These are phyloP conservation scores for Beauveria rudraprayagi DNA, from an alignment of 2,329 filamentous ascomycete genomes.

Conservation along the genomic window DNA sequence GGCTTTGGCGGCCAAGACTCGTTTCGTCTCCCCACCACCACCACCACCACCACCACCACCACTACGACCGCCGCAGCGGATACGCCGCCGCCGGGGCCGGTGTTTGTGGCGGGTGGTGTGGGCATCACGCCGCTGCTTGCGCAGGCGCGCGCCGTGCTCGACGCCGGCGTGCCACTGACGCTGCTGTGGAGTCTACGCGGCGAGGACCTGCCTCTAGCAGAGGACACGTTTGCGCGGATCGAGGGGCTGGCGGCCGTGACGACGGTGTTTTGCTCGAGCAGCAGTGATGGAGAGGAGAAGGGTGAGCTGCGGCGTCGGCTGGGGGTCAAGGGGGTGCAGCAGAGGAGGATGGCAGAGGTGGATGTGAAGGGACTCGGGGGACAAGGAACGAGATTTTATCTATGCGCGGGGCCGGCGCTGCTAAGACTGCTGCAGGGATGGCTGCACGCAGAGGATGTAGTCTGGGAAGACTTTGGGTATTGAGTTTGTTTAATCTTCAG, in stretches of 20 bases:
- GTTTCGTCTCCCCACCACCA: conserved; percentile 28
- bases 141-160: conserved; percentile 47
- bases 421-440: conserved; percentile 37
- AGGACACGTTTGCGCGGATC: conserved; percentile 47
- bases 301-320: conserved; percentile 22
- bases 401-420: conserved; percentile 38
- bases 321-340: conserved; percentile 24
- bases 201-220: conserved; percentile 54
- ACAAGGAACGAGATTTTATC: conserved; percentile 41
- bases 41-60: too few species aligned
- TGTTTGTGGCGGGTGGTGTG: conserved; percentile 71
- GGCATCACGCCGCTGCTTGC: conserved; percentile 77
- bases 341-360: conserved; percentile 29
- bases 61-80: neutral
- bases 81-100: conserved; percentile 21
- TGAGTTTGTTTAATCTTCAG: conserved; percentile 19
- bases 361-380: conserved; percentile 36
- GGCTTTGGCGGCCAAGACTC: conserved; percentile 61
- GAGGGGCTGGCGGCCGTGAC: conserved; percentile 43
- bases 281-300: conserved; percentile 23
- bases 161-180: conserved; percentile 30
- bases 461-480: conserved; percentile 55
- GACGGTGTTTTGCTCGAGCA: conserved; percentile 58
- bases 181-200: conserved; percentile 61
- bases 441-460: conserved; percentile 45